These are phyloP conservation scores for Coix lacrymajobi DNA, from an alignment of 176 grass and related monocot genomes.

Conservation along the genomic window DNA sequence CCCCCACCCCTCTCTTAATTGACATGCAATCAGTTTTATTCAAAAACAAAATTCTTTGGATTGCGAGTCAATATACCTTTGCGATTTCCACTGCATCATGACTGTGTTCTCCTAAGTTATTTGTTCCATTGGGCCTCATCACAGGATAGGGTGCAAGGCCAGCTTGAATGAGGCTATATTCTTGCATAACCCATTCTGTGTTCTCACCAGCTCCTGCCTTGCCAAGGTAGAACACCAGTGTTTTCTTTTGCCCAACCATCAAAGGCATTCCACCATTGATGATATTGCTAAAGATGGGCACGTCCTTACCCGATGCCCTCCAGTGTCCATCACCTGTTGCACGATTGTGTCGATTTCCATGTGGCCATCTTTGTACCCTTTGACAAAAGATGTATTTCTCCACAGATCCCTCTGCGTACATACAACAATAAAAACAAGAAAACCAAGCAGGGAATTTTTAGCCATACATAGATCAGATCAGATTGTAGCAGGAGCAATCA, in stretches of 20 bases:
- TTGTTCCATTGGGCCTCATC: not conserved
- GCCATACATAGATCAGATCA: too few species aligned
- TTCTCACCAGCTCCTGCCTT: not conserved
- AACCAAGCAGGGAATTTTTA: not conserved
- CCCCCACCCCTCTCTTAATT: not conserved
- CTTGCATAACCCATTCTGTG: constrained; percentile 60
- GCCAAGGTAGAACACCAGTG: constrained; percentile 37
- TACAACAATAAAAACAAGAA: too few species aligned
- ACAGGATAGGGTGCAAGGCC: not conserved
- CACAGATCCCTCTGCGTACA: not conserved
- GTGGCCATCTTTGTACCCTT: not conserved
- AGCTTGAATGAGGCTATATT: constrained; percentile 32
- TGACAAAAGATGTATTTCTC: constrained; percentile 45
- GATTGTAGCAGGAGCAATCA: not conserved
- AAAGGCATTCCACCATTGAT: not conserved
- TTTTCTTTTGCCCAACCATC: constrained; percentile 41
- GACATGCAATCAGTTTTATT: not conserved
- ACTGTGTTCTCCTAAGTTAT: not conserved
- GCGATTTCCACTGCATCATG: not conserved
- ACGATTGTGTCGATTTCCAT: not conserved
- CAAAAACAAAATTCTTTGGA: not conserved
- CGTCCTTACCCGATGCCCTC: constrained; percentile 44
- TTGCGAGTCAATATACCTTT: not conserved
- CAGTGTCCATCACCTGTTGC: constrained; percentile 35
- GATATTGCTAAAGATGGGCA: not conserved